Percentiles rank a stretch among this genome's conserved stretches.
Evolutionary conservation across 345 rosid genomes (phyloP).

Genomic region (Eucalyptus shirleyi): DNA sequence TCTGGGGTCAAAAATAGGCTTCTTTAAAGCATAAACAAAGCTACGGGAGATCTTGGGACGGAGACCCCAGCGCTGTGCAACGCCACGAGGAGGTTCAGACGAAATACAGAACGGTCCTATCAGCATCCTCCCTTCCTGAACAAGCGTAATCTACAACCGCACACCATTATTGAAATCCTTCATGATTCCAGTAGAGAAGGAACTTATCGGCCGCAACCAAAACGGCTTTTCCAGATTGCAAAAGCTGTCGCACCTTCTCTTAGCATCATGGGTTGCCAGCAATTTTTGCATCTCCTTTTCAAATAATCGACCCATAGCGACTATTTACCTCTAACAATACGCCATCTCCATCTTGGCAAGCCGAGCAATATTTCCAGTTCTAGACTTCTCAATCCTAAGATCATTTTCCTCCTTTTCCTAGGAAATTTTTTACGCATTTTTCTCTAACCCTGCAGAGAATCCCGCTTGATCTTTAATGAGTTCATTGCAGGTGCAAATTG

Average conservation of each 20-base stretch:
- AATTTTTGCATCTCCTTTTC: background rate
- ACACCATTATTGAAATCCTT: background rate
- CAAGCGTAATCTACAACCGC: background rate
- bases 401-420: rapidly evolving
- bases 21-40: background rate
- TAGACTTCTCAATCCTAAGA: background rate
- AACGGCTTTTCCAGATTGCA: background rate
- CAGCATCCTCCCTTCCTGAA: background rate
- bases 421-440: background rate
- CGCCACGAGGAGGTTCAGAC: background rate
- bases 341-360: background rate
- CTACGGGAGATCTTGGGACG: background rate
- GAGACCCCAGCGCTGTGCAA: background rate
- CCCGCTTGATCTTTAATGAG: background rate
- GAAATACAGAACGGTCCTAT: background rate
- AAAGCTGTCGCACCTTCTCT: background rate
- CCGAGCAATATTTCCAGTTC: background rate
- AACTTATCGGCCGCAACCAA: background rate
- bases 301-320: background rate
- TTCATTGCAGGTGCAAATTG: background rate
- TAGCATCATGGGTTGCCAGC: background rate
- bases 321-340: rapidly evolving
- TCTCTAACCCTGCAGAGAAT: background rate
- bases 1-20: background rate
- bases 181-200: background rate